Evolutionary conservation across 805 yeast genomes (phyloP).

Genomic region (Candida gorgasii): DNA sequence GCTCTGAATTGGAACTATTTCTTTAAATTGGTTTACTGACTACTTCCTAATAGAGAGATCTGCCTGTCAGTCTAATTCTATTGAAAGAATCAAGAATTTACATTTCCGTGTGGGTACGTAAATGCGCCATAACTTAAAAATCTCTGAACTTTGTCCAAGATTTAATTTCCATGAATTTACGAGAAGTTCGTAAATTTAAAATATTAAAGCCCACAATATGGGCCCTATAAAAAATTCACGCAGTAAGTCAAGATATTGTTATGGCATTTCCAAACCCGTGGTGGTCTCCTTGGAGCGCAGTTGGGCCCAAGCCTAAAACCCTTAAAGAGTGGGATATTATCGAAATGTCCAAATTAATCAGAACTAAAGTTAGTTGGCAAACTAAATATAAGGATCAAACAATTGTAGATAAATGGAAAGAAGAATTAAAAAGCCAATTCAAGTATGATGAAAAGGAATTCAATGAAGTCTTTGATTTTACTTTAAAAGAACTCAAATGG

Average conservation of each 20-base stretch:
- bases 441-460: conserved; percentile 12
- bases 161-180: too few relatives aligned
- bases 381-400: conserved; percentile 17
- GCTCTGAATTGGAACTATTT: too few relatives aligned
- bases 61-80: too few relatives aligned
- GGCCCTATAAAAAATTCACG: background rate
- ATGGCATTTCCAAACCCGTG: conserved; percentile 10
- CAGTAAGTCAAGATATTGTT: too few relatives aligned
- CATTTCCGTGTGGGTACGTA: too few relatives aligned
- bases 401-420: conserved; percentile 22
- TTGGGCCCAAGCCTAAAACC: conserved; percentile 16
- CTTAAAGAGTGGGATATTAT: conserved; percentile 20
- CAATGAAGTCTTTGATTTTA: conserved; percentile 23
- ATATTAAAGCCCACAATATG: background rate
- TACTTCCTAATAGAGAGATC: too few relatives aligned
- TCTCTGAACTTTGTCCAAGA: too few relatives aligned
- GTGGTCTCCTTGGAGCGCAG: conserved; percentile 6
- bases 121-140: too few relatives aligned
- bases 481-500: conserved; percentile 32
- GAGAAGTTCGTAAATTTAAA: background rate
- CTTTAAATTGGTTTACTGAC: too few relatives aligned
- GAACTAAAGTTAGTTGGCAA: conserved; percentile 22
- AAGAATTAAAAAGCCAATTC: conserved; percentile 19
- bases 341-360: conserved; percentile 18
- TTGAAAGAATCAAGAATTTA: too few relatives aligned